Conservation (phyloP, 805 yeast species). For the Saccharomycopsis guyanensis region DNA sequence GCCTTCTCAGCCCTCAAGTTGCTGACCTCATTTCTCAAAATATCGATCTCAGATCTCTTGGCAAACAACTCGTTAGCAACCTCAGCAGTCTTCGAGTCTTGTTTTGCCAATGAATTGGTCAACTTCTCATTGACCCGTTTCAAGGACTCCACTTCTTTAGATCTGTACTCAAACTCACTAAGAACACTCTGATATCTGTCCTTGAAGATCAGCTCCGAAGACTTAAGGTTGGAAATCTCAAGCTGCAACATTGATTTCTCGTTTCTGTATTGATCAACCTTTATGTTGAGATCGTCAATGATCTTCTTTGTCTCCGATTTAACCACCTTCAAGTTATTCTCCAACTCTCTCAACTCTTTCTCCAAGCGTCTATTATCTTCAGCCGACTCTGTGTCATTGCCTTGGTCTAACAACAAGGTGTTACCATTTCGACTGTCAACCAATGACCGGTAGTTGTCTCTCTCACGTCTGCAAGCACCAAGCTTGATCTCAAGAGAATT, state of each 20-base stretch:
- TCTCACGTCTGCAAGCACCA: slow-evolving; percentile 51
- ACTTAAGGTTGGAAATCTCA: slow-evolving; percentile 45
- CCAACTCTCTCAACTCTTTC: slow-evolving; percentile 25
- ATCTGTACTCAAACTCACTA: slow-evolving; percentile 33
- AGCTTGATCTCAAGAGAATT: slow-evolving; percentile 43
- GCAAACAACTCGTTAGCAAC: slow-evolving; percentile 50
- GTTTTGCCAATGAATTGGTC: slow-evolving; percentile 37
- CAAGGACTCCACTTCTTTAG: slow-evolving; percentile 40
- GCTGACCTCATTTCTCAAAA: slow-evolving; percentile 37
- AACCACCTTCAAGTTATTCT: slow-evolving; percentile 22
- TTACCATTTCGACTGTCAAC: slow-evolving; percentile 1
- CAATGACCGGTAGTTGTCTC: slow-evolving; percentile 47
- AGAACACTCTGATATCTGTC: slow-evolving; percentile 41
- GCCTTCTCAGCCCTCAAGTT: slow-evolving; percentile 49
- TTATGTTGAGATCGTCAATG: slow-evolving; percentile 41
- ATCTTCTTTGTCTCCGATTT: slow-evolving; percentile 35
- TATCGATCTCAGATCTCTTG: slow-evolving; percentile 38
- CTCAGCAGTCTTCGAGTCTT: slow-evolving; percentile 41
- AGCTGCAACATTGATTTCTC: slow-evolving; percentile 42
- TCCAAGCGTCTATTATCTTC: slow-evolving; percentile 17
- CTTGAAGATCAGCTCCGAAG: slow-evolving; percentile 44
- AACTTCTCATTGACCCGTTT: slow-evolving; percentile 32
- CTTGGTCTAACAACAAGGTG: not conserved
- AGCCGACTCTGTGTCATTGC: slow-evolving; percentile 13
- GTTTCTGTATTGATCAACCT: slow-evolving; percentile 32